Conservation (phyloP, 805 yeast species). For the Candida parachauliodes region DNA sequence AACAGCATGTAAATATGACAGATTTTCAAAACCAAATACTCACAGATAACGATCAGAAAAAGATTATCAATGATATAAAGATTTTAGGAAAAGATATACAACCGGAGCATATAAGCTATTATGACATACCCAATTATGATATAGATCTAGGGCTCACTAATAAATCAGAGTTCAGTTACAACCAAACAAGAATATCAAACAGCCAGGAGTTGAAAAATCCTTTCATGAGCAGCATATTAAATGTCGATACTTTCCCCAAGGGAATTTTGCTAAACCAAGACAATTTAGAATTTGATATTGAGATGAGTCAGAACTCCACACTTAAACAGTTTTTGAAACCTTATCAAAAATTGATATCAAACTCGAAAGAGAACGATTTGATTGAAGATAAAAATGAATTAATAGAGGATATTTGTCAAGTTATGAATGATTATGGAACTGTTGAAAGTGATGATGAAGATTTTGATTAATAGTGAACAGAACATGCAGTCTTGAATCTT, state of each 20-base stretch:
- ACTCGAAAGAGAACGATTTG: conserved; percentile 17
- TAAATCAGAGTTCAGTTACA: background rate
- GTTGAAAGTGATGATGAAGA: conserved; percentile 29
- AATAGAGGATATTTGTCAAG: conserved; percentile 28
- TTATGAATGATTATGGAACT: conserved; percentile 29
- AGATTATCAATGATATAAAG: conserved; percentile 41
- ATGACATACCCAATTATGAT: conserved; percentile 1
- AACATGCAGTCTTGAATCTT: too few species aligned
- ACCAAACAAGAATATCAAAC: conserved; percentile 7
- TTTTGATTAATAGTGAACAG: conserved; percentile 9
- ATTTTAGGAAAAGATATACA: conserved; percentile 11
- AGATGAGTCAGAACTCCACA: conserved; percentile 23
- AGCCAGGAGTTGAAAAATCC: conserved; percentile 8
- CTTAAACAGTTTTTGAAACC: conserved; percentile 26
- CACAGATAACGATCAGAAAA: conserved; percentile 40
- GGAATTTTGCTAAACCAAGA: conserved; percentile 10
- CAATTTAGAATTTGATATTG: conserved; percentile 12
- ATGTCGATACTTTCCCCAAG: conserved; percentile 27
- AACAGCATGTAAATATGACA: conserved; percentile 34
- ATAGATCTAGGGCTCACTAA: background rate
- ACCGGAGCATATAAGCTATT: background rate
- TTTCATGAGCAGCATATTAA: conserved; percentile 18
- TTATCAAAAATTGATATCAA: conserved; percentile 20
- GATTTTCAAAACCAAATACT: conserved; percentile 42
- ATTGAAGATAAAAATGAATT: conserved; percentile 33